Evolutionary conservation across 345 rosid genomes (phyloP).

Genomic region (Populus euphratica): DNA sequence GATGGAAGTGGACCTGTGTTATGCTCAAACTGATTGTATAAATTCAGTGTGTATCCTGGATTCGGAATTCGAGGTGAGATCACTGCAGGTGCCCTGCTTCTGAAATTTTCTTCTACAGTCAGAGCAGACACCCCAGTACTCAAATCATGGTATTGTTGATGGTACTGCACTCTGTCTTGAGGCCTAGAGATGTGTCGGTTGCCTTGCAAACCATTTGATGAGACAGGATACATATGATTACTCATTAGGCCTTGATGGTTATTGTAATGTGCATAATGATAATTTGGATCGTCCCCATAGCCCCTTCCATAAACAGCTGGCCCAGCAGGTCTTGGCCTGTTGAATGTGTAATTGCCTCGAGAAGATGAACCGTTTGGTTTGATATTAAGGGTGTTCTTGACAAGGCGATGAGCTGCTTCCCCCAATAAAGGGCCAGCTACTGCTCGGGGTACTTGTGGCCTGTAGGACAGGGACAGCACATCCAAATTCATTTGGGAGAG

Average conservation of each 20-base stretch:
- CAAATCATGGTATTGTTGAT: conserved; percentile 44
- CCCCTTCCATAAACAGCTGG: conserved; percentile 55
- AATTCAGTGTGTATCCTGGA: conserved; percentile 26
- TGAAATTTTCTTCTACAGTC: conserved; percentile 45
- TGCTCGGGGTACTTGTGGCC: conserved; percentile 82
- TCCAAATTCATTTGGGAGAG: neutral
- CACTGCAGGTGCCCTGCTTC: conserved; percentile 27
- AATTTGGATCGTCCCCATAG: conserved; percentile 38
- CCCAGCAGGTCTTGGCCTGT: conserved; percentile 54
- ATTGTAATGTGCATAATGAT: conserved; percentile 42
- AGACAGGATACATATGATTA: conserved; percentile 38
- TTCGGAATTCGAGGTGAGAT: conserved; percentile 26
- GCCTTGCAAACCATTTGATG: conserved; percentile 45
- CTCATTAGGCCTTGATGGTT: conserved; percentile 37
- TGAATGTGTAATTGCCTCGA: conserved; percentile 40
- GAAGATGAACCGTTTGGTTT: conserved; percentile 53
- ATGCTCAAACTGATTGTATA: conserved; percentile 37
- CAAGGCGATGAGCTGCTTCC: conserved; percentile 97
- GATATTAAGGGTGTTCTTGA: conserved; percentile 80
- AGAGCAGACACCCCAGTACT: conserved; percentile 51
- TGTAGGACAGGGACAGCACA: conserved; percentile 27
- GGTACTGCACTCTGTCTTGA: conserved; percentile 43
- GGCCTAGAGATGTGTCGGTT: conserved; percentile 37
- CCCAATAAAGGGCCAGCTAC: conserved; percentile 69
- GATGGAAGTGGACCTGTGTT: conserved; percentile 45